A percentile compares a stretch with the other conserved stretches of the same genome.
These are phyloP conservation scores for Skeletonema grethae DNA, from an alignment of 108 stramenopile genomes.

Conservation along the genomic window DNA sequence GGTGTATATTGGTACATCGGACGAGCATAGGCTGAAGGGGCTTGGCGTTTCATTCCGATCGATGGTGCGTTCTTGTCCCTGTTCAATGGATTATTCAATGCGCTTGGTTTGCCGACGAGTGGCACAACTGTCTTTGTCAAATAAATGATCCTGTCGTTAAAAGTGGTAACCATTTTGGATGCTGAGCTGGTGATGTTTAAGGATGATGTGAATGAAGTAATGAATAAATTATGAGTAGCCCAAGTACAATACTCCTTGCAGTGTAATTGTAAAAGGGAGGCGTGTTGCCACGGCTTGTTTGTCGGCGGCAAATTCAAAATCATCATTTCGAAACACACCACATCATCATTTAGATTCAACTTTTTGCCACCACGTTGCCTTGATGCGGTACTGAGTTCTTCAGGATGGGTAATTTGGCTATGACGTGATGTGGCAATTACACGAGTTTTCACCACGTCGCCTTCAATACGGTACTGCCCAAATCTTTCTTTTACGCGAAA, in stretches of 20 bases:
- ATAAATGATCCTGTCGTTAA: constrained; percentile 14
- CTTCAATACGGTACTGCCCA: too few relatives aligned
- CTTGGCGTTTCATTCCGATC: constrained; percentile 7
- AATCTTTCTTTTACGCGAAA: too few relatives aligned
- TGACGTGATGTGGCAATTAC: too few relatives aligned
- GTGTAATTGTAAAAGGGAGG: too few relatives aligned
- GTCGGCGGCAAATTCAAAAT: background rate
- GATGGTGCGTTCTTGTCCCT: background rate
- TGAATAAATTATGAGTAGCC: constrained; percentile 15
- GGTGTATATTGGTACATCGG: background rate
- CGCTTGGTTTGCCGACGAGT: constrained; percentile 11
- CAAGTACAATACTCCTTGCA: too few relatives aligned
- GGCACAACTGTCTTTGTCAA: constrained; percentile 9
- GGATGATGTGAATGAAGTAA: too few relatives aligned
- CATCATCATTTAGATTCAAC: background rate
- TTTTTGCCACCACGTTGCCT: too few relatives aligned
- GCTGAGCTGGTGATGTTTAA: background rate
- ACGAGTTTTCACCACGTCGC: too few relatives aligned
- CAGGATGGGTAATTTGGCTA: too few relatives aligned
- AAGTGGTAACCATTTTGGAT: constrained; percentile 31
- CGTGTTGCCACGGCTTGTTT: too few relatives aligned
- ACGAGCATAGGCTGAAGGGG: background rate
- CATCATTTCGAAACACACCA: background rate
- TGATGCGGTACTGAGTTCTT: too few relatives aligned
- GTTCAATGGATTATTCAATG: background rate